Percentiles rank a stretch among this genome's conserved stretches.
Conservation (phyloP, 768 basidiomycete genomes). For the Chalciporus sphaerocephalus region DNA sequence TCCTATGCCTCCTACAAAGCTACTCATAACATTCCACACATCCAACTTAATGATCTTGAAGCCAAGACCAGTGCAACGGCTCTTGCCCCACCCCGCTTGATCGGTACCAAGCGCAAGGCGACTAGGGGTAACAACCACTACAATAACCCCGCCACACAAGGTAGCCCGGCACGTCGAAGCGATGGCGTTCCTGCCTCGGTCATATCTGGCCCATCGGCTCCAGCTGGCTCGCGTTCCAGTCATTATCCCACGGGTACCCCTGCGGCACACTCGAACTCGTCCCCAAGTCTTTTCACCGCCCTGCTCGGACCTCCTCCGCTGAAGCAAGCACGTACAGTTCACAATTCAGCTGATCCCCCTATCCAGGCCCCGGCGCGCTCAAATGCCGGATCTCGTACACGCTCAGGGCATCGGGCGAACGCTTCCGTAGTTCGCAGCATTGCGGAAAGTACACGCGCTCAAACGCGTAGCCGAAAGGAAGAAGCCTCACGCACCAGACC, state of each 20-base stretch:
- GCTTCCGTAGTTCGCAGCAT: slow-evolving; percentile 36
- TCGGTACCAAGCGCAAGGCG: slow-evolving; percentile 57
- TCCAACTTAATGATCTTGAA: slow-evolving; percentile 69
- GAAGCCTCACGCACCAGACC: slow-evolving; percentile 35
- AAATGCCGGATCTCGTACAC: slow-evolving; percentile 30
- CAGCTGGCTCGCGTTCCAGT: slow-evolving; percentile 39
- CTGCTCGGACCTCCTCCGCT: slow-evolving; percentile 73
- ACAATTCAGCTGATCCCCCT: slow-evolving; percentile 68
- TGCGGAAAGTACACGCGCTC: slow-evolving; percentile 44
- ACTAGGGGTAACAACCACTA: slow-evolving; percentile 41
- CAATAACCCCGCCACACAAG: slow-evolving; percentile 49
- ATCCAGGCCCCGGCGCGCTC: slow-evolving; percentile 44
- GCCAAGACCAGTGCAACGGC: slow-evolving; percentile 46
- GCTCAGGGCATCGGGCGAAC: slow-evolving; percentile 16
- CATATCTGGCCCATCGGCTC: slow-evolving; percentile 23
- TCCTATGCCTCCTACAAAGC: slow-evolving; percentile 85
- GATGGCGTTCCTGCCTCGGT: slow-evolving; percentile 43
- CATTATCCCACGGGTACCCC: slow-evolving; percentile 37
- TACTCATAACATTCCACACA: slow-evolving; percentile 61
- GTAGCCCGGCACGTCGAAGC: slow-evolving; percentile 35
- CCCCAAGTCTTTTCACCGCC: slow-evolving; percentile 66
- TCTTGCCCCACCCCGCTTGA: slow-evolving; percentile 47
- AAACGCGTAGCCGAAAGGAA: slow-evolving; percentile 41
- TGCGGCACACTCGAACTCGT: slow-evolving; percentile 37
- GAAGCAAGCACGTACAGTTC: slow-evolving; percentile 75